Conservation (phyloP, 164 flowering plant genomes). For the Brasenia schreberi region DNA sequence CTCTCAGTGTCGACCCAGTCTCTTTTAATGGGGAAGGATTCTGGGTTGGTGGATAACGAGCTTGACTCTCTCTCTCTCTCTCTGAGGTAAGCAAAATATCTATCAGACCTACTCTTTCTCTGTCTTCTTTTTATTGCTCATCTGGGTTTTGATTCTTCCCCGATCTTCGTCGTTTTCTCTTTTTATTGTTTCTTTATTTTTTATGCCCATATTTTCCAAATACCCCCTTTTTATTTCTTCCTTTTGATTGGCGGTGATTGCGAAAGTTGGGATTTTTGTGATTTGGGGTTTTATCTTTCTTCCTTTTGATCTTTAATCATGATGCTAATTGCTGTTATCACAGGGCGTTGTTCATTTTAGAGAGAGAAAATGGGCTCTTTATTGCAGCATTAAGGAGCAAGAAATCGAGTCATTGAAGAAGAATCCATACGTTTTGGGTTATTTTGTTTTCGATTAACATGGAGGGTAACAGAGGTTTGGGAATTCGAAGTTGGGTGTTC, state of each 20-base stretch:
- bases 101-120: not conserved
- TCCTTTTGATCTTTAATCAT: not conserved
- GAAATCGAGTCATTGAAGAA: not conserved
- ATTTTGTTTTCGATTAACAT: constrained; percentile 13
- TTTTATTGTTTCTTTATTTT: not conserved
- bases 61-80: constrained; percentile 1
- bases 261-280: not conserved
- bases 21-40: too few relatives aligned
- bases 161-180: not conserved
- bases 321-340: not conserved
- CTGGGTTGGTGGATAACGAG: too few relatives aligned
- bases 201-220: not conserved
- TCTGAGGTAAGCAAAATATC: not conserved
- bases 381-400: not conserved
- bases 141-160: not conserved
- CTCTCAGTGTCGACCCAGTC: too few relatives aligned
- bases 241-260: not conserved
- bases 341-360: not conserved
- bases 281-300: not conserved
- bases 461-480: constrained; percentile 62
- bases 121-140: not conserved
- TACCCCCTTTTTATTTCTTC: not conserved
- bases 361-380: not conserved
- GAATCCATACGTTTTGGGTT: not conserved
- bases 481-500: constrained; percentile 70